phyloP scores from a whole-genome alignment of 805 yeast species.

The Jamesozyma piceae region DNA sequence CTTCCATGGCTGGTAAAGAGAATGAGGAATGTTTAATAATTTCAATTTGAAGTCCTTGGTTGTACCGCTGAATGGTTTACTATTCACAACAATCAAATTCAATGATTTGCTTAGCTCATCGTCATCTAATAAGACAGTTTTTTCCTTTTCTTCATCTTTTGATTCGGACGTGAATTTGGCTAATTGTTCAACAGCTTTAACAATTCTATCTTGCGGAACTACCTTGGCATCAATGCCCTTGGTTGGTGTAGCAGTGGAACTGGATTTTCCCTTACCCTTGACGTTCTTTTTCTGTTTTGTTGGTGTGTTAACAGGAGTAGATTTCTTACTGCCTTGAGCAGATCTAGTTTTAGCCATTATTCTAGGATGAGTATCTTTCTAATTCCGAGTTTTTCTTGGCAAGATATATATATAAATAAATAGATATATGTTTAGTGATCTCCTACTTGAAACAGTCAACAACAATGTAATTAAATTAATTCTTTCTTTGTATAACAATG shows the following conservation, averaged over 20 bases:
- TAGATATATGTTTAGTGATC: no score
- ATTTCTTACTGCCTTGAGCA: not conserved
- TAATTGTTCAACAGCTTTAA: conserved; percentile 57
- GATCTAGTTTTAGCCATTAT: conserved; percentile 4
- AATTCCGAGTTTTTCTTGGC: no score
- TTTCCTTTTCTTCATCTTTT: conserved; percentile 24
- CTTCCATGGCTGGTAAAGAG: conserved; percentile 26
- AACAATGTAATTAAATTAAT: no score
- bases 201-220: conserved; percentile 29
- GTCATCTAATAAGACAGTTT: conserved; percentile 48
- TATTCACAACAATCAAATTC: conserved; percentile 55
- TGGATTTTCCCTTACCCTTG: no score
- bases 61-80: conserved; percentile 45
- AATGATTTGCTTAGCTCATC: conserved; percentile 38
- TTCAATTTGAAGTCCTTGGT: conserved; percentile 53
- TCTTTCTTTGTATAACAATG: no score
- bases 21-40: conserved; percentile 33
- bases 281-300: conserved; percentile 11
- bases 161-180: conserved; percentile 38
- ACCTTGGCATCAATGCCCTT: not conserved
- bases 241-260: not conserved
- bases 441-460: no score
- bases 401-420: no score
- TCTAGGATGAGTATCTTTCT: no score
- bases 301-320: conserved; percentile 14